phyloP scores from a whole-genome alignment of 2,329 filamentous ascomycete species.

The Stagonosporopsis tanaceti region DNA sequence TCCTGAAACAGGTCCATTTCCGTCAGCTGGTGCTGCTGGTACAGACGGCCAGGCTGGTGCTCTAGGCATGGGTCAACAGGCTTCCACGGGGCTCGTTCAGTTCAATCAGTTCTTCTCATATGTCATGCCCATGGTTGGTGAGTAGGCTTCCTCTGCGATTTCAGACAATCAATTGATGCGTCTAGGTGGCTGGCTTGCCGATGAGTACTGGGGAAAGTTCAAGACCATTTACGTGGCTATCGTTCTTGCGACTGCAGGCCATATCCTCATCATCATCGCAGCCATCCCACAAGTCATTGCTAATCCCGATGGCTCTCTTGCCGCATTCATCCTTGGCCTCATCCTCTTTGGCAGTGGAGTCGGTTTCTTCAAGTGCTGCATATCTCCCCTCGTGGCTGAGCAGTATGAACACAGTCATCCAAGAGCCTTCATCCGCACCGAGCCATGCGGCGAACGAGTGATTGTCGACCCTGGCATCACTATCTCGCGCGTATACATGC shows the following conservation, averaged over 20 bases:
- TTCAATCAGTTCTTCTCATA: slow-evolving; percentile 36
- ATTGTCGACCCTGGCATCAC: slow-evolving; percentile 74
- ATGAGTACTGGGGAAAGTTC: slow-evolving; percentile 67
- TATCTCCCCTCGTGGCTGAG: slow-evolving; percentile 71
- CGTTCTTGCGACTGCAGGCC: slow-evolving; percentile 64
- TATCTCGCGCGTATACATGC: slow-evolving; percentile 70
- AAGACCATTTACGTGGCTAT: slow-evolving; percentile 65
- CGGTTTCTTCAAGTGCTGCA: slow-evolving; percentile 53
- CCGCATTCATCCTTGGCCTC: slow-evolving; percentile 59
- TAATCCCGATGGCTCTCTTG: slow-evolving; percentile 50
- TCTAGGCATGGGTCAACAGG: slow-evolving; percentile 37
- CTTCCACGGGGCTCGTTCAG: slow-evolving; percentile 35
- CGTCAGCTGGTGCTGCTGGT: slow-evolving; percentile 56
- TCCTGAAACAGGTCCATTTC: slow-evolving; percentile 57
- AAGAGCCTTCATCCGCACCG: slow-evolving; percentile 59
- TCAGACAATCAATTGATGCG: slow-evolving; percentile 47
- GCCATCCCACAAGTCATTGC: slow-evolving; percentile 57
- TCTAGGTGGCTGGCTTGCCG: slow-evolving; percentile 64
- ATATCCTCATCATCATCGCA: slow-evolving; percentile 62
- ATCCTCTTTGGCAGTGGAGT: slow-evolving; percentile 53
- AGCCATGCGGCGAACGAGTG: slow-evolving; percentile 66
- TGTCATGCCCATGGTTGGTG: slow-evolving; percentile 36
- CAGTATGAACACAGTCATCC: slow-evolving; percentile 67
- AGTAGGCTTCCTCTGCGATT: slow-evolving; percentile 12
- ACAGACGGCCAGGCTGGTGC: slow-evolving; percentile 38